Evolutionary conservation across 2,329 filamentous ascomycete species (phyloP).

Genomic region (Fusarium sp.): DNA sequence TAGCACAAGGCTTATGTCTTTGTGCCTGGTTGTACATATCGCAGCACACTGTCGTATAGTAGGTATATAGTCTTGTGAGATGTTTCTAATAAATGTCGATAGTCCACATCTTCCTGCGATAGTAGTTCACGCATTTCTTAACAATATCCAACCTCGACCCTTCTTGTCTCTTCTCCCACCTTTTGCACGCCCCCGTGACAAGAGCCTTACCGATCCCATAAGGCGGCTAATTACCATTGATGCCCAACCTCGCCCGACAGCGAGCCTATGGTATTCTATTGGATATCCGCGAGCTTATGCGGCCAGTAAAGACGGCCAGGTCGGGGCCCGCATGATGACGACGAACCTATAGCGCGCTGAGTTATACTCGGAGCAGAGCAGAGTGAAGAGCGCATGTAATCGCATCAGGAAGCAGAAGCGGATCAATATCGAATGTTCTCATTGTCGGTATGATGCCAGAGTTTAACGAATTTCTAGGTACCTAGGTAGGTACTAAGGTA

Average conservation of each 20-base stretch:
- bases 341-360: constrained; percentile 10
- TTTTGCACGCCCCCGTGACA: constrained; percentile 22
- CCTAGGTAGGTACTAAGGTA: too few relatives aligned
- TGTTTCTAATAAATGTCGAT: constrained; percentile 6
- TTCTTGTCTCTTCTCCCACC: constrained; percentile 37
- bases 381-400: background rate
- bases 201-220: constrained; percentile 10
- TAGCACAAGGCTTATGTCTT: constrained; percentile 11
- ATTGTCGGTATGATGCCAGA: background rate
- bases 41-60: constrained; percentile 13
- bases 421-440: background rate
- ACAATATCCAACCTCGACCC: background rate
- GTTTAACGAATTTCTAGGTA: background rate
- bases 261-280: constrained; percentile 7
- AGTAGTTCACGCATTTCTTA: background rate
- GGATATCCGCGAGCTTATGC: constrained; percentile 15
- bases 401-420: too few relatives aligned
- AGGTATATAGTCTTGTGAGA: background rate
- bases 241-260: constrained; percentile 30
- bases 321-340: constrained; percentile 35
- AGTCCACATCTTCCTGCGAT: background rate
- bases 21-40: constrained; percentile 34
- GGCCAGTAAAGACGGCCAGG: constrained; percentile 30
- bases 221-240: constrained; percentile 18
- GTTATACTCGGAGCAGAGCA: background rate